Percentiles rank a stretch among this genome's conserved stretches.
phyloP scores from a whole-genome alignment of 2,329 filamentous ascomycete genomes.

The Penicillium psychrosexuale region DNA sequence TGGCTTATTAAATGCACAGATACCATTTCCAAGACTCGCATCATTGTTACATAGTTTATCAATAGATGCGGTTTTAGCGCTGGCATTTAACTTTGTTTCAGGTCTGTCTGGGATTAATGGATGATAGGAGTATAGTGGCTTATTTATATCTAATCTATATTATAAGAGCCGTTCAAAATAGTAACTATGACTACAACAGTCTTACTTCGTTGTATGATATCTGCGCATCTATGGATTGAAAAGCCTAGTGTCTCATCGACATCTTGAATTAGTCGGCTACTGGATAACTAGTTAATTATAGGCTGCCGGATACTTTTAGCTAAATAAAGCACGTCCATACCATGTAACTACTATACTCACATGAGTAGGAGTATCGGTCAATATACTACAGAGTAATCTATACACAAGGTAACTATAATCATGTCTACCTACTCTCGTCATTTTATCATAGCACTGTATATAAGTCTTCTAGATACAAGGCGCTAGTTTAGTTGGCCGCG shows the following conservation, averaged over 20 bases:
- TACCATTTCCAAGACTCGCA: background rate
- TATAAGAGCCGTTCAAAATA: background rate
- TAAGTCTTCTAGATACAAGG: background rate
- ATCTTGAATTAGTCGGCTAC: background rate
- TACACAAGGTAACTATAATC: too few relatives aligned
- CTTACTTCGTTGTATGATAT: background rate
- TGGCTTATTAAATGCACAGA: background rate
- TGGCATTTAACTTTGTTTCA: slow-evolving; percentile 7
- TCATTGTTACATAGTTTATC: slow-evolving; percentile 2
- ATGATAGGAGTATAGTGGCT: background rate
- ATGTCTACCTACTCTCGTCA: background rate
- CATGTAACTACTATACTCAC: background rate
- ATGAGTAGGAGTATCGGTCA: background rate
- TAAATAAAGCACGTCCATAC: background rate
- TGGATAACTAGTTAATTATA: background rate
- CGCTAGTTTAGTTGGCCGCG: background rate
- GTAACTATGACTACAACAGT: background rate
- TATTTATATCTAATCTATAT: background rate
- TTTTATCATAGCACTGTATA: background rate
- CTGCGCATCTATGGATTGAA: background rate
- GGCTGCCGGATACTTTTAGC: background rate
- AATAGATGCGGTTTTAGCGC: background rate
- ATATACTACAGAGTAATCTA: too few relatives aligned
- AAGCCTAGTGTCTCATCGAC: background rate
- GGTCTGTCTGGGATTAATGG: slow-evolving; percentile 1